These are phyloP conservation scores for Kwoniella sp. DNA, from an alignment of 768 basidiomycete genomes.

Conservation along the genomic window DNA sequence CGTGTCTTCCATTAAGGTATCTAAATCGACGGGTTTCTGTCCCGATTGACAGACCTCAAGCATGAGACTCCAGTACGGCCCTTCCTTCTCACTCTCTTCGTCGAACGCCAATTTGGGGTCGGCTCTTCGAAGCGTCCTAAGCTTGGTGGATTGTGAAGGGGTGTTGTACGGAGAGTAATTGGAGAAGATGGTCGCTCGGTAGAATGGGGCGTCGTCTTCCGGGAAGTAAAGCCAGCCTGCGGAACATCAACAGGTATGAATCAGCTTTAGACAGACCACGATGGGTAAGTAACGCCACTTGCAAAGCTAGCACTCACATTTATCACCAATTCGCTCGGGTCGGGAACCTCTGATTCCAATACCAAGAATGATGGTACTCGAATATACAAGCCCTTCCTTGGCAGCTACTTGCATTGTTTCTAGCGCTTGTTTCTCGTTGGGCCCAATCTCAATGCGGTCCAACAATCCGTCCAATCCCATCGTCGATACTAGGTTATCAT, in stretches of 20 bases:
- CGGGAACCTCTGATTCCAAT: conserved; percentile 56
- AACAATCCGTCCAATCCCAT: conserved; percentile 54
- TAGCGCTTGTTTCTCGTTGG: conserved; percentile 32
- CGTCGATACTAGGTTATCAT: conserved; percentile 55
- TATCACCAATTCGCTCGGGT: conserved; percentile 57
- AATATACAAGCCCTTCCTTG: conserved; percentile 52
- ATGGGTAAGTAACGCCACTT: too few species aligned
- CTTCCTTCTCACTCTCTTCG: conserved; percentile 32
- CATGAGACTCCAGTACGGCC: conserved; percentile 58
- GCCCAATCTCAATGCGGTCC: conserved; percentile 39
- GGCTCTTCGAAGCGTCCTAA: conserved; percentile 55
- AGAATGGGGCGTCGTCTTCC: conserved; percentile 58
- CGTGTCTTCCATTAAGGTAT: conserved; percentile 53
- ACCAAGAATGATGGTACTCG: conserved; percentile 57
- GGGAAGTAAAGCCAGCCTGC: conserved; percentile 54
- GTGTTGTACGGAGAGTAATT: conserved; percentile 58
- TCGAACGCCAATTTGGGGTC: conserved; percentile 44
- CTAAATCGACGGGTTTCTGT: conserved; percentile 56
- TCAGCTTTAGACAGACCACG: neutral
- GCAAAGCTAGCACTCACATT: conserved; percentile 44
- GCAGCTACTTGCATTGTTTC: conserved; percentile 27
- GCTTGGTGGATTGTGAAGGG: conserved; percentile 39
- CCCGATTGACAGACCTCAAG: conserved; percentile 57
- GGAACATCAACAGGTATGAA: neutral
- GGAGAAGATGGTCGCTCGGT: conserved; percentile 58